phyloP scores from a whole-genome alignment of 2,329 filamentous ascomycete species.

The Ilyonectria mors-panacis region DNA sequence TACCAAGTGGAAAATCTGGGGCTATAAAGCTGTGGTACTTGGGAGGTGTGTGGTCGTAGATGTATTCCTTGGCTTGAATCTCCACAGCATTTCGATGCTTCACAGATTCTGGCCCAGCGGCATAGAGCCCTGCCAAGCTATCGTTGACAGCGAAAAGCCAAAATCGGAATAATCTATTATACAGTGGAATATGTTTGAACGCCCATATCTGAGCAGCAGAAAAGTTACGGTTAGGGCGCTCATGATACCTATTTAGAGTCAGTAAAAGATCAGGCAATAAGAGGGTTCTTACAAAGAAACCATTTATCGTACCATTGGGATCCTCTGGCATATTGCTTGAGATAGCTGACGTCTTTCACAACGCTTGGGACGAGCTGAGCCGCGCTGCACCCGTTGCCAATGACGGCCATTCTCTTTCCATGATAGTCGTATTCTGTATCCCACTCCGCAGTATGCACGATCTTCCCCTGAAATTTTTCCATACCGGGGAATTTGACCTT shows the following conservation, averaged over 20 bases:
- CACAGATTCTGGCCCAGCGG: not conserved
- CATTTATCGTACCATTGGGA: conserved; percentile 18
- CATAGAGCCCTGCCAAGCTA: conserved; percentile 13
- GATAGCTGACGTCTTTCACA: not conserved
- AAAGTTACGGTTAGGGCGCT: conserved; percentile 18
- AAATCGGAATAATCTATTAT: conserved; percentile 1
- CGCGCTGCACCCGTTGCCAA: conserved; percentile 25
- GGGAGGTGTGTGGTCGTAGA: conserved; percentile 34
- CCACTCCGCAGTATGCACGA: conserved; percentile 26
- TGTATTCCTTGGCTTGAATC: conserved; percentile 16
- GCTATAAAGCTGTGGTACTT: conserved; percentile 46
- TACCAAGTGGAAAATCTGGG: conserved; percentile 46
- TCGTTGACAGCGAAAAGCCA: conserved; percentile 19
- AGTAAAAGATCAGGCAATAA: not conserved
- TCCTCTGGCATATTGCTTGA: conserved; percentile 26
- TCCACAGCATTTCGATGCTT: conserved; percentile 8
- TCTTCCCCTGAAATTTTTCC: conserved; percentile 22
- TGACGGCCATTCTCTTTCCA: conserved; percentile 27
- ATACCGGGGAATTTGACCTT: conserved; percentile 22
- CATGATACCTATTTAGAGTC: conserved; percentile 15
- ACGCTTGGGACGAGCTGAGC: conserved; percentile 20
- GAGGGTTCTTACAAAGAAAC: no score
- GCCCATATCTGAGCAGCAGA: conserved; percentile 6
- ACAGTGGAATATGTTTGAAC: conserved; percentile 15
- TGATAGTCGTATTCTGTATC: conserved; percentile 8